Conservation (phyloP, 2,329 filamentous ascomycete species). For the Elsinoe necatrix region DNA sequence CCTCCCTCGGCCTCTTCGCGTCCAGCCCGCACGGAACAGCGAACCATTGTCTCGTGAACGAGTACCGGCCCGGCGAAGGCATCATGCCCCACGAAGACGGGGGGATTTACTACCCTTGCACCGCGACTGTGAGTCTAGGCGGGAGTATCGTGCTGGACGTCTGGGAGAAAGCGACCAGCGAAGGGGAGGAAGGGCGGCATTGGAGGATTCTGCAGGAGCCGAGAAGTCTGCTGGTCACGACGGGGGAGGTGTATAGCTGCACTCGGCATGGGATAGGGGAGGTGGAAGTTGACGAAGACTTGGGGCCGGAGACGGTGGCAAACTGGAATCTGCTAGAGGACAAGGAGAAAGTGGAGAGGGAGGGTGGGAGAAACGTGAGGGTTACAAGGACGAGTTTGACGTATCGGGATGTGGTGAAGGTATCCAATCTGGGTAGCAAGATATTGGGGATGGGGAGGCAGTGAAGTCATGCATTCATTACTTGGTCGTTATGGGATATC, state of each 20-base stretch:
- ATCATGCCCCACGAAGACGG: conserved; percentile 98
- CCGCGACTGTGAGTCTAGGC: conserved; percentile 83
- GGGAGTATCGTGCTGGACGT: conserved; percentile 70
- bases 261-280: conserved; percentile 69
- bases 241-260: conserved; percentile 56
- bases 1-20: conserved; percentile 43
- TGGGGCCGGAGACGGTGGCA: conserved; percentile 50
- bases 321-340: conserved; percentile 64
- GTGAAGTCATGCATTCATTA: conserved; percentile 5
- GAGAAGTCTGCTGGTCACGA: conserved; percentile 68
- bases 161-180: conserved; percentile 36
- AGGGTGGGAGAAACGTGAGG: conserved; percentile 50
- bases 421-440: conserved; percentile 63
- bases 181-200: background rate
- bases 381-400: conserved; percentile 63
- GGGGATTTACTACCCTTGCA: conserved; percentile 73
- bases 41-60: conserved; percentile 91
- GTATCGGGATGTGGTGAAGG: conserved; percentile 78
- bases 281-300: conserved; percentile 53
- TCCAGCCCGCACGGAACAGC: conserved; percentile 64
- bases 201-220: conserved; percentile 72
- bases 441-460: conserved; percentile 42
- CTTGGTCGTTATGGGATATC: background rate
- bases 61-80: conserved; percentile 79
- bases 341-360: conserved; percentile 28